Base-by-base conservation (phyloP, 202 grass and related monocot species). In the Zizania palustris region DNA sequence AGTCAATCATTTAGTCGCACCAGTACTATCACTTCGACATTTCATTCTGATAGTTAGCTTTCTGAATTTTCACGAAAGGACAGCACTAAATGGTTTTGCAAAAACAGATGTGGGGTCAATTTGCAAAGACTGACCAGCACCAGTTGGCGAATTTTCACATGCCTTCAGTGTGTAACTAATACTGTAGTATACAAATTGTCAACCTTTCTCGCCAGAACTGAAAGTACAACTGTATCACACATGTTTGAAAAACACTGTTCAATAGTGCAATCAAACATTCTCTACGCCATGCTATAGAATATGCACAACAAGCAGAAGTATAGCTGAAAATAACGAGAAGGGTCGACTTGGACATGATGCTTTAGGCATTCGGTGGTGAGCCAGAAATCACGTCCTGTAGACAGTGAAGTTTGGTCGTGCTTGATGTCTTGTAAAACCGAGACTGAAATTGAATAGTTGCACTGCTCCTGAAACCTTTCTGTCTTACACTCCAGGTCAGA, bases 401-500 rank as follows among this genome's bases (percentile, higher is more conserved):
- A 42, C 16, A 66, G 33, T 34, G 22, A 48, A 65, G 63, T 65
- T 65, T 73, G 22, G 42, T 56, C 60, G 18, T 19, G 67, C 19
- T n/a, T 58, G 40, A 63, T 45, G 14, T 54, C 56, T 45, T 3
- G 60, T 28, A 55, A 20, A 63, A 69, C 56, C 62, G 22, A 68
- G 55, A 74, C 6, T 75, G 28, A 28, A 70, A 9, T 11, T 14
- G 54, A 34, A 48, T 62, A 46, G 40, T 77, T 55, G 11, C 67
- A 62, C 14, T 34, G 58, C 28, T 65, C 60, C 33, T 72, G 60
- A 40, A 11, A 70, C 54, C 56, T 39, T 37, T 63, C 45, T 72
- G 42, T 65, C 48, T 58, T 59, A 58, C 50, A 54, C 51, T 55
- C 7, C 4, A 35, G 33, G 28, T 20, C 8, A 67, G 49, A 62